Conservation (phyloP, 768 basidiomycete species). For the Lactarius hatsudake region DNA sequence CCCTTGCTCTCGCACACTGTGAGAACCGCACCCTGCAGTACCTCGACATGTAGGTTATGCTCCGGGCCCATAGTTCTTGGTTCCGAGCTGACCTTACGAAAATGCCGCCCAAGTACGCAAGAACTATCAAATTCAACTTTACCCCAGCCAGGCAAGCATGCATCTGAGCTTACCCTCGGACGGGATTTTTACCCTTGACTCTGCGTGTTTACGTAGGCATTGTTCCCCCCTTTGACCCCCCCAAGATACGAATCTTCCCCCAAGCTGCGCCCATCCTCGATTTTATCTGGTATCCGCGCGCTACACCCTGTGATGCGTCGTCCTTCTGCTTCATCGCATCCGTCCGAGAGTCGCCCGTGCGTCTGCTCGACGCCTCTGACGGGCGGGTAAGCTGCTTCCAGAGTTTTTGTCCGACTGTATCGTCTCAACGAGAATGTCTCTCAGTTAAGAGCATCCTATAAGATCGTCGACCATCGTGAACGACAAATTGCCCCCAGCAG, state of each 20-base stretch:
- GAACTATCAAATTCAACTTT: constrained; percentile 7
- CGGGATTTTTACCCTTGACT: background rate
- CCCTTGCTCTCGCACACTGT: constrained; percentile 60
- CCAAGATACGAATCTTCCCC: constrained; percentile 29
- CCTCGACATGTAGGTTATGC: constrained; percentile 46
- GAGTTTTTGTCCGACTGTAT: background rate
- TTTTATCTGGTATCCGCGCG: constrained; percentile 82
- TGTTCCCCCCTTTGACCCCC: constrained; percentile 7
- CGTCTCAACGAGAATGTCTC: background rate
- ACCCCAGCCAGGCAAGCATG: constrained; percentile 12
- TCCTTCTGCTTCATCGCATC: constrained; percentile 83
- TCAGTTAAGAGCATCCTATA: constrained; percentile 88
- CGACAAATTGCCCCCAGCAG: constrained; percentile 84
- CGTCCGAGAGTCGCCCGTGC: constrained; percentile 81
- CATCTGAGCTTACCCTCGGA: background rate
- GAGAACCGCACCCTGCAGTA: constrained; percentile 68
- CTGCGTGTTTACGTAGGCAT: background rate
- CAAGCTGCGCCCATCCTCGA: constrained; percentile 78
- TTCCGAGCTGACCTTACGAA: background rate
- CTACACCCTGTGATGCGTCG: constrained; percentile 52
- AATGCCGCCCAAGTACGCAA: constrained; percentile 5
- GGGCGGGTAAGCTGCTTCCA: constrained; percentile 57
- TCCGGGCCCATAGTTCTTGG: background rate
- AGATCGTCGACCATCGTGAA: constrained; percentile 92
- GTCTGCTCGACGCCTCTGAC: constrained; percentile 74